Percentiles rank a stretch among this genome's conserved stretches.
These are phyloP conservation scores for Potentilla sterilis DNA, from an alignment of 306 rosid species.

Conservation along the genomic window DNA sequence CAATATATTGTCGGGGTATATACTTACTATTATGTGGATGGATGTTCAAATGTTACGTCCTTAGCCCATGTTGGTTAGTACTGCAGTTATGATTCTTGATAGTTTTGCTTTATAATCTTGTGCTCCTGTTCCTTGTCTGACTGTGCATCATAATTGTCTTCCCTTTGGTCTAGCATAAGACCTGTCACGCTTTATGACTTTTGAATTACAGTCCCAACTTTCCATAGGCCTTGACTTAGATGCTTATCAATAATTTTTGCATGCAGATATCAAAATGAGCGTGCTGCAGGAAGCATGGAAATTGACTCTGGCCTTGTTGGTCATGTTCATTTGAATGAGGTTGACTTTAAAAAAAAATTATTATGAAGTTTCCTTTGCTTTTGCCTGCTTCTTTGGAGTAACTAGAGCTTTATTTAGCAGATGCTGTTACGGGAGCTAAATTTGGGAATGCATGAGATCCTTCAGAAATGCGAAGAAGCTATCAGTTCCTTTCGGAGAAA, in stretches of 20 bases:
- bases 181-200: background rate
- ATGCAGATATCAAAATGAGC: constrained; percentile 59
- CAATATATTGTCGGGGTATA: background rate
- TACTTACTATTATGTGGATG: background rate
- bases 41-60: background rate
- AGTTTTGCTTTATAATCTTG: background rate
- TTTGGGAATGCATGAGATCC: constrained; percentile 46
- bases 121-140: background rate
- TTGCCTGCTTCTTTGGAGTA: constrained; percentile 23
- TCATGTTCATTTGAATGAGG: constrained; percentile 81
- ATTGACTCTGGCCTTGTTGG: constrained; percentile 82
- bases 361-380: constrained; percentile 48
- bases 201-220: background rate
- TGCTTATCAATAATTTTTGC: constrained; percentile 17
- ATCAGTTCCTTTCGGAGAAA: constrained; percentile 49
- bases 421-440: constrained; percentile 48
- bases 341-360: too few species aligned
- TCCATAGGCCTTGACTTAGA: background rate
- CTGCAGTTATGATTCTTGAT: background rate
- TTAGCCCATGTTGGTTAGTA: background rate
- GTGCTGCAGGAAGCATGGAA: constrained; percentile 30
- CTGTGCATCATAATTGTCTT: background rate
- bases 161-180: background rate
- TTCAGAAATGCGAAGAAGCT: constrained; percentile 56
- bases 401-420: constrained; percentile 45